These are phyloP conservation scores for Colletotrichum spinosum DNA, from an alignment of 2,329 filamentous ascomycete species.

Conservation along the genomic window DNA sequence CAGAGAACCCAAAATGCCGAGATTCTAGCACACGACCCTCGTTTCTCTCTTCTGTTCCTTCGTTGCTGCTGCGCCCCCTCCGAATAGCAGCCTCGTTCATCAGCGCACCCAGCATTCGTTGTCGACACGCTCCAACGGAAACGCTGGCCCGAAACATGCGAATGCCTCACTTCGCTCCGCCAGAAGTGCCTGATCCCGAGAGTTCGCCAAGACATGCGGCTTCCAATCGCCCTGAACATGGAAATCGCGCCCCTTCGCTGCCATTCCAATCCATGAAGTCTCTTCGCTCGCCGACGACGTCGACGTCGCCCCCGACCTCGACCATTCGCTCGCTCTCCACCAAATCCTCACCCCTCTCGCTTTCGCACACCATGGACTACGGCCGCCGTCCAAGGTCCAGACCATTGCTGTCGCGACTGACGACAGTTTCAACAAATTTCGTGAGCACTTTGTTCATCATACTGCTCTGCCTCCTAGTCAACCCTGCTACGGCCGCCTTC, in stretches of 20 bases:
- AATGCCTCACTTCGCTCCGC: conserved; percentile 28
- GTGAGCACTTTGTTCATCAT: conserved; percentile 50
- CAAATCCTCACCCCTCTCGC: conserved; percentile 2
- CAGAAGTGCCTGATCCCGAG: conserved; percentile 23
- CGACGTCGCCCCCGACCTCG: conserved; percentile 16
- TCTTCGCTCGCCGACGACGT: conserved; percentile 23
- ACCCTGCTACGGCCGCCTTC: conserved; percentile 70
- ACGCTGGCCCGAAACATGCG: conserved; percentile 32
- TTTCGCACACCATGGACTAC: conserved; percentile 18
- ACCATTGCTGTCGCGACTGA: neutral
- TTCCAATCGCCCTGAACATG: conserved; percentile 25
- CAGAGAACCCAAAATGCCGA: conserved; percentile 34
- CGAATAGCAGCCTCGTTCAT: conserved; percentile 6
- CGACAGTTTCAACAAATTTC: conserved; percentile 9
- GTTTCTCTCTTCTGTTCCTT: conserved; percentile 15
- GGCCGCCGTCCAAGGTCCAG: conserved; percentile 1
- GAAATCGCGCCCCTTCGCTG: conserved; percentile 31
- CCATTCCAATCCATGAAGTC: conserved; percentile 36
- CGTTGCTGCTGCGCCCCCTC: conserved; percentile 16
- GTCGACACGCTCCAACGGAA: neutral
- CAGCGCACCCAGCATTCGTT: conserved; percentile 16
- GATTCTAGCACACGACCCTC: conserved; percentile 31
- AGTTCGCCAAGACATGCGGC: conserved; percentile 32
- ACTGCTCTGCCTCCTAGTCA: conserved; percentile 50
- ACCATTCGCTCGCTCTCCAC: conserved; percentile 24